Evolutionary conservation across 2,329 filamentous ascomycete genomes (phyloP).

Genomic region (Gyromitra esculenta): DNA sequence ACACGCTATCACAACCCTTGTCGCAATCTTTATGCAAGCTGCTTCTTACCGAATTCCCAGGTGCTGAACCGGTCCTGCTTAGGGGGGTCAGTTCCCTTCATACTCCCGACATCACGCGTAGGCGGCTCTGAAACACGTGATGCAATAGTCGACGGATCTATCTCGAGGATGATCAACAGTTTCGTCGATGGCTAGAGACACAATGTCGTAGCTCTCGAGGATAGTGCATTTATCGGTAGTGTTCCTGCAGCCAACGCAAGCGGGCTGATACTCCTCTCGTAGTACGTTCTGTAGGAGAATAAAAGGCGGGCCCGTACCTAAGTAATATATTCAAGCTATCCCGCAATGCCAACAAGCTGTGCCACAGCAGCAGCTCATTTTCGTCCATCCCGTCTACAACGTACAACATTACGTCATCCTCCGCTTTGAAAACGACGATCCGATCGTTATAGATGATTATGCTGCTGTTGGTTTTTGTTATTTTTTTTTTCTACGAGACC

Average conservation of each 20-base stretch:
- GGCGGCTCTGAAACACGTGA: constrained; percentile 92
- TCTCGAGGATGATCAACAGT: constrained; percentile 97
- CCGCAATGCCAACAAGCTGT: constrained; percentile 85
- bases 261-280: not conserved
- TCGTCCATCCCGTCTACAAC: constrained; percentile 90
- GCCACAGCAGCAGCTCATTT: constrained; percentile 97
- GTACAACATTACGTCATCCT: constrained; percentile 96
- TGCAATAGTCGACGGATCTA: constrained; percentile 91
- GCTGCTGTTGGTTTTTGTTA: constrained; percentile 84
- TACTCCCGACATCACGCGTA: constrained; percentile 76
- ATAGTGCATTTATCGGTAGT: constrained; percentile 97
- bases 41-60: constrained; percentile 57
- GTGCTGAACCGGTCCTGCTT: constrained; percentile 56
- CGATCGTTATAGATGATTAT: constrained; percentile 98
- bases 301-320: constrained; percentile 69
- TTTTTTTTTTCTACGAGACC: constrained; percentile 95
- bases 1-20: constrained; percentile 50
- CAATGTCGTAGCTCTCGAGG: constrained; percentile 97
- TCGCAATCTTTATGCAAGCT: constrained; percentile 54
- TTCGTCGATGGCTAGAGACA: constrained; percentile 95
- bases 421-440: constrained; percentile 96
- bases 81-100: constrained; percentile 55
- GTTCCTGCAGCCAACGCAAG: constrained; percentile 69
- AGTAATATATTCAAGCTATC: constrained; percentile 91
- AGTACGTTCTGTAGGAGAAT: not conserved